phyloP scores from a whole-genome alignment of 306 rosid species.

The Malus sieversii region DNA sequence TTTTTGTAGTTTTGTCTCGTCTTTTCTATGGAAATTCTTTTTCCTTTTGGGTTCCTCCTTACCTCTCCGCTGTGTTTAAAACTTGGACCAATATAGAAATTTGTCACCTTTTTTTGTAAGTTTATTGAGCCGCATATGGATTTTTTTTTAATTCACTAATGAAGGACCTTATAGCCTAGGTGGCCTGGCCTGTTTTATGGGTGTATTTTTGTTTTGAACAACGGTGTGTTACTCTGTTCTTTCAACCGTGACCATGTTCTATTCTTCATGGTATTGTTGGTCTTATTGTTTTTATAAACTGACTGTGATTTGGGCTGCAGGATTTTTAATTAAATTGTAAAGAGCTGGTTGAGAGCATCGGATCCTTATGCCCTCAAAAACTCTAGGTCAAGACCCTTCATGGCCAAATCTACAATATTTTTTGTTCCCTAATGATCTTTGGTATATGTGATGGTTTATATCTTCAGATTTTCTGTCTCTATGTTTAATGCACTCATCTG shows the following conservation, averaged over 20 bases:
- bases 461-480: background rate
- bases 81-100: background rate
- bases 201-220: background rate
- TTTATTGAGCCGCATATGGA: background rate
- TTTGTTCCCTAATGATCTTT: background rate
- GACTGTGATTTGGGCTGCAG: slow-evolving; percentile 54
- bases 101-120: background rate
- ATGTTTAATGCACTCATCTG: background rate
- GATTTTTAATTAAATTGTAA: slow-evolving; percentile 27
- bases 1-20: background rate
- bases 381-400: slow-evolving; percentile 41
- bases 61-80: background rate
- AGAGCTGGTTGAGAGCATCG: slow-evolving; percentile 50
- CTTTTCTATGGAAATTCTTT: background rate
- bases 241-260: slow-evolving; percentile 3
- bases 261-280: slow-evolving; percentile 21
- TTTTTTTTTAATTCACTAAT: background rate
- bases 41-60: background rate
- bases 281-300: slow-evolving; percentile 27
- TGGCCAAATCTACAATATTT: slow-evolving; percentile 22
- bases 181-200: background rate
- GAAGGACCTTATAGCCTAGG: background rate
- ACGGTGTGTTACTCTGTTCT: background rate
- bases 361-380: slow-evolving; percentile 37
- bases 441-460: background rate